Percentiles rank a stretch among this genome's conserved stretches.
Evolutionary conservation across 768 basidiomycete species (phyloP).

Genomic region (Mycena olivaceomarginata): DNA sequence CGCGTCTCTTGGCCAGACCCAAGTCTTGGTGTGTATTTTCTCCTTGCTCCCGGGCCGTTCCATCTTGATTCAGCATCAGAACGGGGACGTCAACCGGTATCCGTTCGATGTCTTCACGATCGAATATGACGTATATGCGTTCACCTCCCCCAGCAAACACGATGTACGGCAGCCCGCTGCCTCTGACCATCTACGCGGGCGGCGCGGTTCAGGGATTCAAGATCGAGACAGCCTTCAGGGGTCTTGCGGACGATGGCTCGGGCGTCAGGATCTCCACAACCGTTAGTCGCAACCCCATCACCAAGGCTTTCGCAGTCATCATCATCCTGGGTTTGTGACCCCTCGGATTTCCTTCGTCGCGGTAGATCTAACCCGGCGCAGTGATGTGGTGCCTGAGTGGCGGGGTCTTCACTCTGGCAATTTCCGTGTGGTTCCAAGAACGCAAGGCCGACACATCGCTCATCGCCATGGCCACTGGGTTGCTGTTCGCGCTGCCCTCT

Average conservation of each 20-base stretch:
- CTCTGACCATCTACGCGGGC: slow-evolving; percentile 10
- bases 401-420: slow-evolving; percentile 24
- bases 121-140: slow-evolving; percentile 15
- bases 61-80: background rate
- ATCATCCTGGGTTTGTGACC: too few relatives aligned
- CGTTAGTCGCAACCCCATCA: too few relatives aligned
- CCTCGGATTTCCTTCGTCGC: too few relatives aligned
- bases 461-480: slow-evolving; percentile 29
- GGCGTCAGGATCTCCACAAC: too few relatives aligned
- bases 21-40: background rate
- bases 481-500: slow-evolving; percentile 13
- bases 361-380: background rate
- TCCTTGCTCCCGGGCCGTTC: too few relatives aligned
- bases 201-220: slow-evolving; percentile 9
- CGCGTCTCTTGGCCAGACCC: background rate
- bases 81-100: slow-evolving; percentile 33
- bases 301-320: too few relatives aligned
- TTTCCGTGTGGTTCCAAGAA: slow-evolving; percentile 26
- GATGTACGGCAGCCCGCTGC: slow-evolving; percentile 13
- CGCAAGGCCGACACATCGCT: slow-evolving; percentile 30
- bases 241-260: too few relatives aligned
- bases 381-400: slow-evolving; percentile 35
- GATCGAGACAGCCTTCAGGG: background rate
- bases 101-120: slow-evolving; percentile 26
- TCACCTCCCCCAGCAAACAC: slow-evolving; percentile 20